These are phyloP conservation scores for Fusarium illudens DNA, from an alignment of 2,329 filamentous ascomycete genomes.

Conservation along the genomic window DNA sequence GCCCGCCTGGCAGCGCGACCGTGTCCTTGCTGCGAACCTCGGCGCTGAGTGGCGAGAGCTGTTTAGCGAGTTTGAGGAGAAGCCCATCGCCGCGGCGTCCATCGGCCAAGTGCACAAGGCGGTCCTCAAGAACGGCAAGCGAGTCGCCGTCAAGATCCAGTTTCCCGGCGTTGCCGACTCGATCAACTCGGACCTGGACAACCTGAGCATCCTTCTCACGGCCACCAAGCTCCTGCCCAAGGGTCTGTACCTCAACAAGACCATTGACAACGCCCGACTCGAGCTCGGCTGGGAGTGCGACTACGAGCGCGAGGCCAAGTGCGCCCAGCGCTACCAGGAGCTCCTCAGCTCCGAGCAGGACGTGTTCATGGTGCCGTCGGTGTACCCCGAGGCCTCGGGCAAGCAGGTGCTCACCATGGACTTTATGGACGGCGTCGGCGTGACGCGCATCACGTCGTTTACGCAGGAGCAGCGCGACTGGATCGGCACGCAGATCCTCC, in stretches of 20 bases:
- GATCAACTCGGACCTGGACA: slow-evolving; percentile 96
- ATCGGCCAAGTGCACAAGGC: slow-evolving; percentile 97
- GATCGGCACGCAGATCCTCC: slow-evolving; percentile 94
- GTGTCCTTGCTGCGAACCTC: slow-evolving; percentile 80
- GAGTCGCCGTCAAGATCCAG: slow-evolving; percentile 95
- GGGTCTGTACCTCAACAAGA: slow-evolving; percentile 94
- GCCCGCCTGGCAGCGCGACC: slow-evolving; percentile 91
- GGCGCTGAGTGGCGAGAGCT: slow-evolving; percentile 85
- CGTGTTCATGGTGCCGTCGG: slow-evolving; percentile 80
- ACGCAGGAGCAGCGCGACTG: slow-evolving; percentile 88
- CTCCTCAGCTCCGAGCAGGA: slow-evolving; percentile 73
- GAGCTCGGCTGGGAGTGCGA: slow-evolving; percentile 98
- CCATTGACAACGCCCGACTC: slow-evolving; percentile 90
- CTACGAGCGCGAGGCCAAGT: slow-evolving; percentile 87
- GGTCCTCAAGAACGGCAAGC: slow-evolving; percentile 74
- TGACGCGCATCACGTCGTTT: slow-evolving; percentile 80
- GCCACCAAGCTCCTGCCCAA: slow-evolving; percentile 90
- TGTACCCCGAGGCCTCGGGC: slow-evolving; percentile 82
- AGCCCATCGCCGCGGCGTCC: slow-evolving; percentile 92
- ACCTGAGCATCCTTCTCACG: slow-evolving; percentile 87
- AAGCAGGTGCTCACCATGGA: slow-evolving; percentile 92
- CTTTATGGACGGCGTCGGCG: slow-evolving; percentile 84
- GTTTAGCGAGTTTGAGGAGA: slow-evolving; percentile 86
- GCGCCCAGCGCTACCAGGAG: slow-evolving; percentile 76
- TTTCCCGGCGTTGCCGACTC: slow-evolving; percentile 96